phyloP scores from a whole-genome alignment of 73 alveolate genomes.

The Blepharisma stoltei region DNA sequence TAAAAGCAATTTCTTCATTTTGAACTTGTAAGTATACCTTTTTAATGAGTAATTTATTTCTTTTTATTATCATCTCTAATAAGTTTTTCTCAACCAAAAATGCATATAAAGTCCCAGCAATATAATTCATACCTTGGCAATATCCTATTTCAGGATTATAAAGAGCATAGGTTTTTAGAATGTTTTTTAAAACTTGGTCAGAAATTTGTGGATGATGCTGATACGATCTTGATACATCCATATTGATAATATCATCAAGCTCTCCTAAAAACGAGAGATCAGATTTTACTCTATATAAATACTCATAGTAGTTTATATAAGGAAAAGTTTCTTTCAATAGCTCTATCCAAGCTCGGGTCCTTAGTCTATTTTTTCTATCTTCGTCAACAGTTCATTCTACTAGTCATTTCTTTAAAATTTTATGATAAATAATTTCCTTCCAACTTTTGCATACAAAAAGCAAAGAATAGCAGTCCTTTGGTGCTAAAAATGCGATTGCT shows the following conservation, averaged over 20 bases:
- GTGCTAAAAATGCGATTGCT: conserved; percentile 1
- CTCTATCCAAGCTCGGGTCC: conserved; percentile 5
- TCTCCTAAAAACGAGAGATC: background rate
- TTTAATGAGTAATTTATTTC: too few species aligned
- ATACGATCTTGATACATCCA: conserved; percentile 65
- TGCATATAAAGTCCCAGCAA: conserved; percentile 86
- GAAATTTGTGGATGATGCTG: conserved; percentile 31
- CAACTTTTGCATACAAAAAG: background rate
- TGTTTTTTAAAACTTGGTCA: conserved; percentile 48
- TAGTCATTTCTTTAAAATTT: conserved; percentile 3
- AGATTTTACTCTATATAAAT: conserved; percentile 36
- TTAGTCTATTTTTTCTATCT: background rate
- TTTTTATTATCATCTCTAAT: too few species aligned
- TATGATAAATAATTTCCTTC: background rate
- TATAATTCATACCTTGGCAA: conserved; percentile 93
- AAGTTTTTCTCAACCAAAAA: too few species aligned
- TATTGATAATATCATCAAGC: conserved; percentile 52
- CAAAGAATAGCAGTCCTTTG: background rate
- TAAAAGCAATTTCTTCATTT: conserved; percentile 72
- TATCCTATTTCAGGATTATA: conserved; percentile 83
- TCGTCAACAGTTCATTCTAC: background rate
- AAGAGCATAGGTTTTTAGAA: conserved; percentile 71
- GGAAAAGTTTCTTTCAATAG: background rate
- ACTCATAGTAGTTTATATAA: conserved; percentile 38
- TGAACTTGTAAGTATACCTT: conserved; percentile 59